Conservation (phyloP, 768 basidiomycete species). For the Trametes punicea region DNA sequence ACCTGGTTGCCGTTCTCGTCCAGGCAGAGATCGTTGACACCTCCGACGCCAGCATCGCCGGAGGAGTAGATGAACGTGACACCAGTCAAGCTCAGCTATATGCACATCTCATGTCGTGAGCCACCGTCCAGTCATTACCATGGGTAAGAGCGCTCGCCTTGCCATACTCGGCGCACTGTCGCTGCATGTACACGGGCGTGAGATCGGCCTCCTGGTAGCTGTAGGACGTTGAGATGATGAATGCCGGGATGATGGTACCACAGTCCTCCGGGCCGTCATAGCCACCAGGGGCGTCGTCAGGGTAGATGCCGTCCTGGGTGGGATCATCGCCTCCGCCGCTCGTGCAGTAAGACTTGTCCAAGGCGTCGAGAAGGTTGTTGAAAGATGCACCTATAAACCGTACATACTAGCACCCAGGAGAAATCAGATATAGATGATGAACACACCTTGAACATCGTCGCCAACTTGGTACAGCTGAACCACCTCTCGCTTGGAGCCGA, state of each 20-base stretch:
- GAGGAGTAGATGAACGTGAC: slow-evolving; percentile 42
- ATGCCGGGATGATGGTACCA: slow-evolving; percentile 34
- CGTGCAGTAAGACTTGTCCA: slow-evolving; percentile 36
- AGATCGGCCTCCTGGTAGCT: slow-evolving; percentile 35
- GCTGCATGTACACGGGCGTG: slow-evolving; percentile 34
- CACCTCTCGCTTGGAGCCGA: slow-evolving; percentile 20
- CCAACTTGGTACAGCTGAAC: slow-evolving; percentile 28
- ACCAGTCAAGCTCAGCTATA: slow-evolving; percentile 32
- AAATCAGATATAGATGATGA: not conserved
- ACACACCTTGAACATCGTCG: slow-evolving; percentile 19
- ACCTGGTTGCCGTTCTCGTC: slow-evolving; percentile 26
- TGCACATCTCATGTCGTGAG: not conserved
- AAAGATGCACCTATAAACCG: slow-evolving; percentile 36
- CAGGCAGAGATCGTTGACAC: slow-evolving; percentile 32
- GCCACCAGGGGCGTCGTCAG: slow-evolving; percentile 36
- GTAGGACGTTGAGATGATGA: slow-evolving; percentile 43
- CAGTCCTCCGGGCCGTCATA: slow-evolving; percentile 36
- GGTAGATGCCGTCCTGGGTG: slow-evolving; percentile 29
- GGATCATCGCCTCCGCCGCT: slow-evolving; percentile 45
- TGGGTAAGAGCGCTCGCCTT: slow-evolving; percentile 28
- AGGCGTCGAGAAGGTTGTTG: slow-evolving; percentile 31
- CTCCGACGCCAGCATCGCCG: slow-evolving; percentile 44
- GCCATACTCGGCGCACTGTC: slow-evolving; percentile 45
- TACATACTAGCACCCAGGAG: not conserved
- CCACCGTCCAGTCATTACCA: not conserved